Evolutionary conservation across 768 basidiomycete genomes (phyloP), one percentile per base, ranked within the genome.

Genomic region (Naganishia antarctica): DNA sequence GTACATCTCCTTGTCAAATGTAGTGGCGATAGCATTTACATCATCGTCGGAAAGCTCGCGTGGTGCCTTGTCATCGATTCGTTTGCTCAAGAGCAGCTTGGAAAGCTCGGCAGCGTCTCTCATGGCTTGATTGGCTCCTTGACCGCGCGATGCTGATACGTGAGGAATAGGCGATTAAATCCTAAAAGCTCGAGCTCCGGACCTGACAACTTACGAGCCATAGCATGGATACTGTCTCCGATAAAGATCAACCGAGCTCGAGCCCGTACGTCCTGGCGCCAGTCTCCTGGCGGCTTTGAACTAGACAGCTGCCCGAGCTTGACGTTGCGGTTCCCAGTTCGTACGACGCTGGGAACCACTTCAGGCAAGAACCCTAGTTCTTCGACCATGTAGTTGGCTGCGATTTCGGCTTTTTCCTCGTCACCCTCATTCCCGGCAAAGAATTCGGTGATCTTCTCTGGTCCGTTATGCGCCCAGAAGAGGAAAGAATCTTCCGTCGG

Each of bases 121-220:
- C 46, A 48, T 48, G 46, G 46, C 46, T 48, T 48, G 46, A 48
- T 48, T 48, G n/a, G 46, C 46, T 28, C 46, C 46, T n/a, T 48
- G 46, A n/a, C 46, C 46, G n/a, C n/a, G n/a, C 26, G 46, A 48
- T 28, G 46, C n/a, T 28, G 46, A 28, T n/a, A 48, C n/a, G n/a
- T 48, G n/a, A n/a, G 46, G n/a, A 21, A 48, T 8, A 48, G 46
- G 26, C n/a, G 26, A 48, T 48, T n/a, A 48, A 48, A 48, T 21
- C 21, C 26, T 48, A 40, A 40, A 40, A 40, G 37, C 37, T 40
- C 37, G 37, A 16, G n/a, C 46, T 8, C 8, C 26, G 26, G n/a
- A 28, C 26, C 11, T 48, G 46, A 7, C 26, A 48, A 48, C 46
- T 48, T 48, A 48, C 46, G 46, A n/a, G 46, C 21, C 46, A 48